Evolutionary conservation across 805 yeast genomes (phyloP).

Genomic region (Candida insectalens): DNA sequence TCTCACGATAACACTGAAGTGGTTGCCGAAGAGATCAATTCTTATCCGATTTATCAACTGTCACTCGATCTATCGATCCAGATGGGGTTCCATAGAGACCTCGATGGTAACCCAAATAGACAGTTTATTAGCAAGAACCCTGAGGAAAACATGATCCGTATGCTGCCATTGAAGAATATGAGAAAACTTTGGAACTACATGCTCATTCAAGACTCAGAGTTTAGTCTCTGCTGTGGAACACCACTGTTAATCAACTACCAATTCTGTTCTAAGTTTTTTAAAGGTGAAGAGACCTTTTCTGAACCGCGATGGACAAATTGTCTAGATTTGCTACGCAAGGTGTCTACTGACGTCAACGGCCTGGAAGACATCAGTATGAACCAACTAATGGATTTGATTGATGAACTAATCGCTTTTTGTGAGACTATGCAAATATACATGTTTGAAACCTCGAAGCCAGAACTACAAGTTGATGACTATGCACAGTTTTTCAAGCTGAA

Average conservation of each 20-base stretch:
- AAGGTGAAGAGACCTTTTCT: neutral
- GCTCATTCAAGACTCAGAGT: slow-evolving; percentile 6
- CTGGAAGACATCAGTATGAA: slow-evolving; percentile 1
- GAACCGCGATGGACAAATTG: neutral
- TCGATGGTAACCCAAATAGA: neutral
- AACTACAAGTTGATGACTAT: neutral
- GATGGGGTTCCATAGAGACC: slow-evolving; percentile 6
- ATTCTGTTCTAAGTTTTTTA: slow-evolving; percentile 5
- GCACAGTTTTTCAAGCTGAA: slow-evolving; percentile 1
- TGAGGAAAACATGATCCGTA: neutral
- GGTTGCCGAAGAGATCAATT: slow-evolving; percentile 1
- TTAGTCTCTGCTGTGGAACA: slow-evolving; percentile 3
- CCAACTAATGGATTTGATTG: neutral
- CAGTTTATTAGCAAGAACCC: slow-evolving; percentile 1
- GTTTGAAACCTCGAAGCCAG: neutral
- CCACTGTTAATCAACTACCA: slow-evolving; percentile 9
- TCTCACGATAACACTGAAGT: slow-evolving; percentile 1
- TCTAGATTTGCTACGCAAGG: slow-evolving; percentile 1
- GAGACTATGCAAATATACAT: neutral
- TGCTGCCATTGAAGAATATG: neutral
- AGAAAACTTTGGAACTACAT: slow-evolving; percentile 12
- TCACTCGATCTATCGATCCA: slow-evolving; percentile 3
- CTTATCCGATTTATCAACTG: slow-evolving; percentile 7
- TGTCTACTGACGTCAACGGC: neutral
- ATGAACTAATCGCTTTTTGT: slow-evolving; percentile 2